A percentile compares a stretch with the other conserved stretches of the same genome.
phyloP scores from a whole-genome alignment of 164 flowering plant species.

The Aristolochia contorta region DNA sequence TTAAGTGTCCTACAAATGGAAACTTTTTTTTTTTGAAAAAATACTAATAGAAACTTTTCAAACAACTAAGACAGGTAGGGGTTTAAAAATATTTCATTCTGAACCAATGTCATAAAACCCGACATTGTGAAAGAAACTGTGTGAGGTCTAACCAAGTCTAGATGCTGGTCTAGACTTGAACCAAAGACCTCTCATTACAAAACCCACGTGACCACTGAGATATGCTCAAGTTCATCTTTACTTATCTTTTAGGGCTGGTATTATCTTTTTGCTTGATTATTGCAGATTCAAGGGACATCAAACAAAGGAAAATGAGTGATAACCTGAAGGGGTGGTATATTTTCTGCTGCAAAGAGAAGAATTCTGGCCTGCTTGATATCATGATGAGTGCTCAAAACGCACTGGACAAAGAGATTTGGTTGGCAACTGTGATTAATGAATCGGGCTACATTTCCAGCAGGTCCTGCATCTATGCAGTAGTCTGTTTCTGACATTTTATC shows the following conservation, averaged over 20 bases:
- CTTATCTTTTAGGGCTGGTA: not conserved
- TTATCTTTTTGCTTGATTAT: no score
- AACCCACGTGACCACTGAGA: no score
- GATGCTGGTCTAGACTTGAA: no score
- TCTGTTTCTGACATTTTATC: constrained; percentile 49
- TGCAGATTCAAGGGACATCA: not conserved
- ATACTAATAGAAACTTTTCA: no score
- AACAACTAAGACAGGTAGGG: no score
- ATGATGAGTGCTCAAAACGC: constrained; percentile 69
- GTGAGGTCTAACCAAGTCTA: no score
- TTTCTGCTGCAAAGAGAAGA: constrained; percentile 78
- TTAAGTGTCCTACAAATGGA: not conserved
- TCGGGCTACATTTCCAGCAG: constrained; percentile 63
- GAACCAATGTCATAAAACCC: no score
- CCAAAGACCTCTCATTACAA: no score
- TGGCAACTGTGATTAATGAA: constrained; percentile 91
- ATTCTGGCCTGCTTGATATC: constrained; percentile 66
- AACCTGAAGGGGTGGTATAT: constrained; percentile 86
- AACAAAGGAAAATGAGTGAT: not conserved
- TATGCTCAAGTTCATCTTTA: no score
- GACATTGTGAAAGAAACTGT: no score
- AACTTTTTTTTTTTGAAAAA: no score
- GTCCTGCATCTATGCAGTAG: constrained; percentile 84
- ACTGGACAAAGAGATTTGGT: constrained; percentile 88
- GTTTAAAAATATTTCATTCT: no score